Conservation (phyloP, 1,139 yeast genomes). For the Pneumocystis jirovecii region DNA sequence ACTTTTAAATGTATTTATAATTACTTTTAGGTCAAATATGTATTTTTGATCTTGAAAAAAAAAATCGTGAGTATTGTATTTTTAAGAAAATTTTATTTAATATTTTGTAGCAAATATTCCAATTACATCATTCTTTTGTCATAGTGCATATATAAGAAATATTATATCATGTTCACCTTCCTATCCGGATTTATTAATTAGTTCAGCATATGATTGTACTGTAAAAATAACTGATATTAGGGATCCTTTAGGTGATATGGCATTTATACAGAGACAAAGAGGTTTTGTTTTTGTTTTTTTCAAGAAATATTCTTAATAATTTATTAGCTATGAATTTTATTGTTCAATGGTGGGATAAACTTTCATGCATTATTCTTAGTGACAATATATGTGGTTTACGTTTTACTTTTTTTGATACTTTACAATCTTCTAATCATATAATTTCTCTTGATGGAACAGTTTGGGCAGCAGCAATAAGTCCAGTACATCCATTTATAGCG, state of each 20-base stretch:
- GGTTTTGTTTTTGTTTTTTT: neutral
- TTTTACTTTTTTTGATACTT: constrained; percentile 1
- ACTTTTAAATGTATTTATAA: neutral
- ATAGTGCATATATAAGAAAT: constrained; percentile 4
- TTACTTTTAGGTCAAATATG: neutral
- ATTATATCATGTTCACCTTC: constrained; percentile 4
- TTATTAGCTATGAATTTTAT: constrained; percentile 2
- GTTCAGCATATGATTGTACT: constrained; percentile 7
- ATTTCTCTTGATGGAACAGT: constrained; percentile 6
- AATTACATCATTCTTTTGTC: constrained; percentile 2
- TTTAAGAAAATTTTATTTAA: neutral
- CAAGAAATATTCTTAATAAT: neutral
- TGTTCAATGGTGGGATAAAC: constrained; percentile 6
- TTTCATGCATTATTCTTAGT: constrained; percentile 4
- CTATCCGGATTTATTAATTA: neutral
- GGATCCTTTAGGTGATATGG: constrained; percentile 1
- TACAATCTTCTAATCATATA: constrained; percentile 2
- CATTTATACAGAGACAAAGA: constrained; percentile 5
- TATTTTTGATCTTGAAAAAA: constrained; percentile 3
- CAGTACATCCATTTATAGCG: constrained; percentile 7
- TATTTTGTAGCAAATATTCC: neutral
- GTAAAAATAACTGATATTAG: constrained; percentile 3
- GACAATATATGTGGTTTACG: constrained; percentile 6
- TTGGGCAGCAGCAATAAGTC: constrained; percentile 4
- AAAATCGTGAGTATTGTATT: neutral